These are phyloP conservation scores for Aspergillus coremiiformis DNA, from an alignment of 495 filamentous ascomycete genomes.

Conservation along the genomic window DNA sequence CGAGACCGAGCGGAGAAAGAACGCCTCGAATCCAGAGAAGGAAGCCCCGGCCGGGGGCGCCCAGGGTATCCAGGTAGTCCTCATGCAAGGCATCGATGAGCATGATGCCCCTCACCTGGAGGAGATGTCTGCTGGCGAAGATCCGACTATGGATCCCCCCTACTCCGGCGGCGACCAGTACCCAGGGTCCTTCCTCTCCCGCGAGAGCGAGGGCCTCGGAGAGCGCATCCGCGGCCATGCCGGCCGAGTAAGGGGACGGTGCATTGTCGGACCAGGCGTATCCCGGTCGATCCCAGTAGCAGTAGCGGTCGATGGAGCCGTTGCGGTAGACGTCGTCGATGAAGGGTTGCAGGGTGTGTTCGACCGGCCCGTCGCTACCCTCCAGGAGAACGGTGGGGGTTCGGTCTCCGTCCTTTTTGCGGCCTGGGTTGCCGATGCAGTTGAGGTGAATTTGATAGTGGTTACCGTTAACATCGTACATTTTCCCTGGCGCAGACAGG, in stretches of 20 bases:
- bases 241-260: conserved; percentile 83
- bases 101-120: conserved; percentile 67
- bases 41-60: conserved; percentile 64
- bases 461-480: conserved; percentile 69
- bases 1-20: conserved; percentile 78
- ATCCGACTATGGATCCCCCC: conserved; percentile 84
- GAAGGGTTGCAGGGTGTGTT: conserved; percentile 64
- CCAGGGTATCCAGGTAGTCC: conserved; percentile 62
- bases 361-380: conserved; percentile 69
- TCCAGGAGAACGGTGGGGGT: conserved; percentile 69
- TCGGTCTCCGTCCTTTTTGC: conserved; percentile 40
- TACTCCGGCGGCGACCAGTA: conserved; percentile 63
- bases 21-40: conserved; percentile 76
- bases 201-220: conserved; percentile 75
- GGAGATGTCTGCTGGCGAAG: conserved; percentile 71
- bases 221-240: conserved; percentile 79
- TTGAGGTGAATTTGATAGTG: conserved; percentile 81
- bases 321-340: conserved; percentile 55
- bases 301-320: conserved; percentile 76
- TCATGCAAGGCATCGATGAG: conserved; percentile 86
- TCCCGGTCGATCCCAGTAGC: conserved; percentile 92
- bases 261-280: conserved; percentile 88
- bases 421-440: conserved; percentile 63
- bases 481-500: conserved; percentile 59
- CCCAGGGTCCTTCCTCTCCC: conserved; percentile 80